Evolutionary conservation across 768 basidiomycete species (phyloP), one percentile per base, ranked within the genome.

Genomic region (Calvatia gigantea): DNA sequence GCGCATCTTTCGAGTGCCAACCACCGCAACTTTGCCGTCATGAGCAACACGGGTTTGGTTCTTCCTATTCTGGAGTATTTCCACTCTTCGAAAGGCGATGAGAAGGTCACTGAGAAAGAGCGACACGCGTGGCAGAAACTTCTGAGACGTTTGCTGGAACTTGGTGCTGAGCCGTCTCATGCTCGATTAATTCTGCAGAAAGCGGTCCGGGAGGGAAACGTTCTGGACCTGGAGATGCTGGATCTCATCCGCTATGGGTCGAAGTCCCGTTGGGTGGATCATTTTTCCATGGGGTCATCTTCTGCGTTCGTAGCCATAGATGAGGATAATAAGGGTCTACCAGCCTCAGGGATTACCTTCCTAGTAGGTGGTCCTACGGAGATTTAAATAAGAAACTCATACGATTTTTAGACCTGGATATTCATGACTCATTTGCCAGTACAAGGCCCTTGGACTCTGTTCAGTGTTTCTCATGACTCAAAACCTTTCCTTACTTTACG

Each of bases 191-290:
- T 93, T 35, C 84, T 94, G 52, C 82, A 86, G 60, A 74, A 72
- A 25, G 76, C 77, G 0, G 73, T 86, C 43, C 71, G 67, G 37
- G 72, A 69, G 1, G 75, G 81, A 51, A 76, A 78, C 12, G 73
- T 70, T 0, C 65, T 91, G 23, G 83, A 91, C 58, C 64, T 70
- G 5, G 87, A 89, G 44, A 75, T 89, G 32, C 66, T 92, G 42
- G 89, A 90, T 41, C 69, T 91, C 25, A 75, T 93, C 51, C 81
- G 87, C 6, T 76, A 79, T 43, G 84, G 82, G 2, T 85, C 89
- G 77, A 86, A 82, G 66, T 83, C 84, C 35, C 78, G 83, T 31
- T 93, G 91, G 91, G 83, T 87, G 0, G 81, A 84, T 54, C 91
- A 93, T 64, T 80, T 94, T 57, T 87, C 83, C 2, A 70, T 92